Evolutionary conservation across 2,329 filamentous ascomycete genomes (phyloP), one percentile per base, ranked within the genome.

Genomic region (Fusarium tricinctum): DNA sequence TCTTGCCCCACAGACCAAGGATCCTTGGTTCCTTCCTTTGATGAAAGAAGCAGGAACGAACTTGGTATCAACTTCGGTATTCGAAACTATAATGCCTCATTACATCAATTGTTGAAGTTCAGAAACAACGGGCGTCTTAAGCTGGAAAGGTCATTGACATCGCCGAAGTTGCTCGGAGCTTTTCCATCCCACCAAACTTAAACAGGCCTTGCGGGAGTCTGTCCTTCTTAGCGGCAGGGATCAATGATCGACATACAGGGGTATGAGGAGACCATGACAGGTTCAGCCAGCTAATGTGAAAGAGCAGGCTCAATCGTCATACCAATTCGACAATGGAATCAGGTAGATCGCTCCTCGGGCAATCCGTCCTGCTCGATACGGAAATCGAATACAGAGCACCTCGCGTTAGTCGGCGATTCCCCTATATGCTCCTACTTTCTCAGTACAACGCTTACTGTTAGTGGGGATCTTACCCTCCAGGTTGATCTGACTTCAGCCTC

Each of bases 401-500:
- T 22, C 35, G 54, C 23, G 13, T 4, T 23, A n/a, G 22, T 56
- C 49, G 58, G 38, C 38, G 35, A 49, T 33, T 63, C 19, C 58
- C 22, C 28, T 22, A 63, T 19, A 38, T 38, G 17, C 26, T 30
- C 17, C 10, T 8, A 22, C 26, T 26, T 26, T 3, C 26, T 26
- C 26, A 8, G 26, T 26, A 26, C n/a, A 22, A 40, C 40, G 39
- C 32, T 35, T 35, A 59, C 45, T 39, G 22, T 47, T 44, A 26
- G 53, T 48, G 59, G 48, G 38, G 23, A 66, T 47, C 46, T 32
- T 49, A 39, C 33, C 30, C 15, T 20, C 22, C 5, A 30, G 28
- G 28, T 12, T 30, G 28, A 30, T 45, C 19, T 65, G 49, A 45
- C 45, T 60, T 63, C 58, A 60, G 48, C 64, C 58, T 43, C 53